phyloP scores from a whole-genome alignment of 1,284 basidiomycete genomes.

The Phlebopus sp. region DNA sequence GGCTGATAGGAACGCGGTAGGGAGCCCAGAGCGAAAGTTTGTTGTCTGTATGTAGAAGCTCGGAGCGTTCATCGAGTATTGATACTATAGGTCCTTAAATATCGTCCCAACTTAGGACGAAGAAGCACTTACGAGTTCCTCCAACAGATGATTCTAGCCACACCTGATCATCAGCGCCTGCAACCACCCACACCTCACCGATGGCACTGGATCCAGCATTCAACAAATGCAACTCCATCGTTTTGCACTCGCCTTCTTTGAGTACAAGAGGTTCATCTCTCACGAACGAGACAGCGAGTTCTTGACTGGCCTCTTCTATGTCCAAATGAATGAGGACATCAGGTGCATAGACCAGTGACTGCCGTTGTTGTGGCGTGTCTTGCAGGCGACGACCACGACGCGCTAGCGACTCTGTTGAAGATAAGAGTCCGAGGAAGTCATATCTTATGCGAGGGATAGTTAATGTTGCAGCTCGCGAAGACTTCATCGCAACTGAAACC shows the following conservation, averaged over 20 bases:
- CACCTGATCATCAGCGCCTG: slow-evolving; percentile 58
- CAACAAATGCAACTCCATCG: slow-evolving; percentile 52
- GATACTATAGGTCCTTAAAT: slow-evolving; percentile 30
- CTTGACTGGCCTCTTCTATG: slow-evolving; percentile 58
- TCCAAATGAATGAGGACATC: slow-evolving; percentile 55
- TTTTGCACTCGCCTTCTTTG: slow-evolving; percentile 60
- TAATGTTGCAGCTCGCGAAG: slow-evolving; percentile 48
- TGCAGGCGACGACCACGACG: slow-evolving; percentile 67
- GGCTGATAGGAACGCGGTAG: slow-evolving; percentile 40
- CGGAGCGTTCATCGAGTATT: slow-evolving; percentile 10
- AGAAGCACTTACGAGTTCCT: slow-evolving; percentile 17
- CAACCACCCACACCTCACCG: slow-evolving; percentile 66
- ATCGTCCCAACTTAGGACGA: background rate
- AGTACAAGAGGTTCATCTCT: slow-evolving; percentile 51
- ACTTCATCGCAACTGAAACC: slow-evolving; percentile 63
- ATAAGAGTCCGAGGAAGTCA: slow-evolving; percentile 65
- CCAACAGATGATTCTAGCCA: slow-evolving; percentile 38
- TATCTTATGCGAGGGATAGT: slow-evolving; percentile 56
- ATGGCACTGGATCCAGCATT: slow-evolving; percentile 60
- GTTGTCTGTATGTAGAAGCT: slow-evolving; percentile 45
- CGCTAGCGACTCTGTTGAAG: slow-evolving; percentile 57
- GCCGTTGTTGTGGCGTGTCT: slow-evolving; percentile 65
- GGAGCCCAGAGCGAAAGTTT: slow-evolving; percentile 51
- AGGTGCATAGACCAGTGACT: slow-evolving; percentile 61
- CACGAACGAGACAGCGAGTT: slow-evolving; percentile 54